phyloP scores from a whole-genome alignment of 495 filamentous ascomycete genomes.

The Trichocladium antarcticum region DNA sequence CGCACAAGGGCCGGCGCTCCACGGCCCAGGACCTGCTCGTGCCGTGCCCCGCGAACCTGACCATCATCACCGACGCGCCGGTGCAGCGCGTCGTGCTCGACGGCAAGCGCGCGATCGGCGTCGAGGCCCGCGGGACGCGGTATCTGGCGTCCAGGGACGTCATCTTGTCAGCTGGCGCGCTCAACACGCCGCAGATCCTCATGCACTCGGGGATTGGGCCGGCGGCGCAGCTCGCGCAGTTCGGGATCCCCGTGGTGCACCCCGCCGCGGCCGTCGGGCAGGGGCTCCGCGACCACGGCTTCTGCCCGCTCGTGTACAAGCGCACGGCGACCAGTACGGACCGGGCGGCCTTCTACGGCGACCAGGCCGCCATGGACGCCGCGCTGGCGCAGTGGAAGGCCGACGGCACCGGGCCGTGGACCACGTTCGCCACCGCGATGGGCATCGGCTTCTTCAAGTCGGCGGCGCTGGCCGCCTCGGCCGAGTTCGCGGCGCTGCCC shows the following conservation, averaged over 20 bases:
- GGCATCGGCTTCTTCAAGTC: constrained; percentile 47
- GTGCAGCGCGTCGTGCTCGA: constrained; percentile 44
- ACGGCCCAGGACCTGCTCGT: constrained; percentile 44
- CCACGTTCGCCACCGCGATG: constrained; percentile 31
- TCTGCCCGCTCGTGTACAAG: constrained; percentile 19
- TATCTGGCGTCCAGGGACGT: constrained; percentile 46
- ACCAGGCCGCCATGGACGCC: constrained; percentile 27
- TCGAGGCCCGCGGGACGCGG: constrained; percentile 30
- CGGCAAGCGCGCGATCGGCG: constrained; percentile 42
- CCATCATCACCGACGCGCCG: constrained; percentile 36
- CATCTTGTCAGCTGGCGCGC: constrained; percentile 46
- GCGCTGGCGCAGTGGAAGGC: constrained; percentile 40
- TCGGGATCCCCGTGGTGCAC: constrained; percentile 41
- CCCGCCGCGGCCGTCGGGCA: constrained; percentile 44
- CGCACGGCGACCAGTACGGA: constrained; percentile 21
- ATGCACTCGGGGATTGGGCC: constrained; percentile 58
- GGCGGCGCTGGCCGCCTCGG: constrained; percentile 17
- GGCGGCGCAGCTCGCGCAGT: constrained; percentile 37
- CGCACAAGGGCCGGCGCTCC: constrained; percentile 37
- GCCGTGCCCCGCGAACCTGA: constrained; percentile 39
- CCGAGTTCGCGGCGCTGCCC: constrained; percentile 39
- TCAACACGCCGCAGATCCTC: constrained; percentile 50
- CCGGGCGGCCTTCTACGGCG: constrained; percentile 23
- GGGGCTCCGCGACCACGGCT: constrained; percentile 46
- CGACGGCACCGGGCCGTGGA: constrained; percentile 39